Conservation (phyloP, 345 rosid species). For the Syzygium aromaticum region DNA sequence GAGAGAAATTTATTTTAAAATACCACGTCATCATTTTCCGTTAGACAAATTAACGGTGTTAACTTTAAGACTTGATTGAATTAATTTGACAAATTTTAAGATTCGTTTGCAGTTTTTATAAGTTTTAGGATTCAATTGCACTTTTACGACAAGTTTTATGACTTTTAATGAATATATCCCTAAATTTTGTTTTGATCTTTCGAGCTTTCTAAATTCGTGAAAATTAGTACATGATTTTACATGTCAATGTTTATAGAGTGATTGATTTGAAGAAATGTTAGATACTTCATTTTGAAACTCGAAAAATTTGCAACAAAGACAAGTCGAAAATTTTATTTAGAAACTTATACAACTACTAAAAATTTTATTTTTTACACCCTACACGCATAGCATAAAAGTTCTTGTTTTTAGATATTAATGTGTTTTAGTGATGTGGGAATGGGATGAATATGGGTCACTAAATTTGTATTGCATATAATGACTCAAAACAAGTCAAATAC, state of each 20-base stretch:
- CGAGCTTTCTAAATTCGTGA: not conserved
- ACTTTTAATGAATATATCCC: not conserved
- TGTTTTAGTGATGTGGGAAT: too few species aligned
- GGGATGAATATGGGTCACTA: too few species aligned
- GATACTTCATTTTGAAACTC: not conserved
- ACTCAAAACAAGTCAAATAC: too few species aligned
- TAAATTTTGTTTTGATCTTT: not conserved
- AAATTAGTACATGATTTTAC: not conserved
- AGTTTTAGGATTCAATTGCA: fast-evolving
- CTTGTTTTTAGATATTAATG: too few species aligned
- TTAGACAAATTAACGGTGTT: too few species aligned
- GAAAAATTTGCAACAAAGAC: not conserved
- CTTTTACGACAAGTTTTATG: too few species aligned
- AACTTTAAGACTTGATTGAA: not conserved
- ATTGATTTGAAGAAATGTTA: not conserved
- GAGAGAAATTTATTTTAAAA: too few species aligned
- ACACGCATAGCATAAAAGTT: too few species aligned
- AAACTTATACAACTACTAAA: not conserved
- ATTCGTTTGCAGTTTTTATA: too few species aligned
- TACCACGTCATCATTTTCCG: fast-evolving
- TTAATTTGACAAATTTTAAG: too few species aligned
- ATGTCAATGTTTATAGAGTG: not conserved
- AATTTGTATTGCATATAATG: too few species aligned
- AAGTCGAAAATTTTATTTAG: not conserved
- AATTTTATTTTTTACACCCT: not conserved